Evolutionary conservation across 2,329 filamentous ascomycete genomes (phyloP), one percentile per base, ranked within the genome.

Genomic region (Chaetothyriales sp.): DNA sequence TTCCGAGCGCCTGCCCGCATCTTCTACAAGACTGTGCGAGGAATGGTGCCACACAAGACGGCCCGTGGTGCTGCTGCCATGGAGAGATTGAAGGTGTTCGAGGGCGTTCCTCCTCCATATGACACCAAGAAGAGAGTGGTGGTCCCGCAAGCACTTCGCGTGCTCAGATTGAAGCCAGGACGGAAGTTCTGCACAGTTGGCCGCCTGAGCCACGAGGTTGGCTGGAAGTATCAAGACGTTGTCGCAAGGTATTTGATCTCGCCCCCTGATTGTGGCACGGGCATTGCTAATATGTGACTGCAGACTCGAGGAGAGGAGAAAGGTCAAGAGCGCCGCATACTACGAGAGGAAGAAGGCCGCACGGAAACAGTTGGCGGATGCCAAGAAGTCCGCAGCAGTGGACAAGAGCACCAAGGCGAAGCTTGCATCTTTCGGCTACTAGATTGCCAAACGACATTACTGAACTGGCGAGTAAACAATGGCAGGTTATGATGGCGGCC

Each of bases 41-140:
- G 92, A 73, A 98, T 98, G 92, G 93, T 98, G 64, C 92, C 92
- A 70, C 92, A 98, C 87, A 98, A 98, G 86, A 98, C 92, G 64
- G 82, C 92, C 72, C 90, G 92, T 70, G 92, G 92, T 76, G 84
- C 87, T 66, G 90, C 90, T 66, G 92, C 92, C 65, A 75, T 98
- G 71, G 89, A 96, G 81, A 85, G 92, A 75, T 86, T 98, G 64
- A 98, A 98, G 88, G 88, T 94, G 72, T 98, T 96, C 74, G 92
- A 98, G 84, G 92, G 92, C 80, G 81, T 98, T 61, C 92, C 92
- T 68, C 87, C 90, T 69, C 92, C 92, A 69, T 98, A 96, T 74
- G 92, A 98, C 83, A 94, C 92, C 80, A 86, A 93, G 83, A 96
- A 98, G 87, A 86, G 94, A 76, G 85, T 96, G 76, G 92, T 98